Conservation (phyloP, 169 alveolate genomes). For the Neospora caninum region DNA sequence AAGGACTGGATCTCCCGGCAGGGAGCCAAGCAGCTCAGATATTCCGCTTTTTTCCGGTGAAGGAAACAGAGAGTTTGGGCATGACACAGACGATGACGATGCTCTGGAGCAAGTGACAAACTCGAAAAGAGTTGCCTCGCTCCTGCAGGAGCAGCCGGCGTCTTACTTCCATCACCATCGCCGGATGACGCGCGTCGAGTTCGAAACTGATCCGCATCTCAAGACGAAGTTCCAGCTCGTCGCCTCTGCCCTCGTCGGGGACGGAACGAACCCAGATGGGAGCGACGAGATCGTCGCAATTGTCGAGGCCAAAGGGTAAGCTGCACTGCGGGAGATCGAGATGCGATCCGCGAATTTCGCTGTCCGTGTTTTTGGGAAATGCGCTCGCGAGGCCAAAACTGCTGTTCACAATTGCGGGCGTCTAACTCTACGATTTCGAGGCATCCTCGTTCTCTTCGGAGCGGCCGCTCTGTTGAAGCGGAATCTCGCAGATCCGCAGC, state of each 20-base stretch:
- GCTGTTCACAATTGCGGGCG: not conserved
- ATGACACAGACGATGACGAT: not conserved
- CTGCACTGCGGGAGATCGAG: not conserved
- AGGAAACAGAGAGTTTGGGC: no score
- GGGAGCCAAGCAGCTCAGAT: no score
- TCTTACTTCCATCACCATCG: conserved; percentile 1
- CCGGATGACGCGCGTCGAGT: conserved; percentile 28
- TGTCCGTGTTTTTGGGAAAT: not conserved
- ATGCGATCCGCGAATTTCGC: not conserved
- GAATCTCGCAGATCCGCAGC: no score
- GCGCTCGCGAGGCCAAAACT: no score
- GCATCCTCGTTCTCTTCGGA: not conserved
- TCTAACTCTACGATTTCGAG: not conserved
- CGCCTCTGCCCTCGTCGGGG: conserved; percentile 5
- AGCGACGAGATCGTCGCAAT: conserved; percentile 30
- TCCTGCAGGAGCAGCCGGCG: not conserved
- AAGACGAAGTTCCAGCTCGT: not conserved
- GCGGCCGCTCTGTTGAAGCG: no score
- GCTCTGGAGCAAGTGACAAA: not conserved
- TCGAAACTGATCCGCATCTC: not conserved
- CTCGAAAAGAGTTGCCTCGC: not conserved
- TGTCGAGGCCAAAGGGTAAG: conserved; percentile 21
- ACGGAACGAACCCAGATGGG: not conserved
- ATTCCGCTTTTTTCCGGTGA: no score
- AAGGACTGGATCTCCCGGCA: no score